These are phyloP conservation scores for Colletotrichum noveboracense DNA, from an alignment of 2,329 filamentous ascomycete species.

Conservation along the genomic window DNA sequence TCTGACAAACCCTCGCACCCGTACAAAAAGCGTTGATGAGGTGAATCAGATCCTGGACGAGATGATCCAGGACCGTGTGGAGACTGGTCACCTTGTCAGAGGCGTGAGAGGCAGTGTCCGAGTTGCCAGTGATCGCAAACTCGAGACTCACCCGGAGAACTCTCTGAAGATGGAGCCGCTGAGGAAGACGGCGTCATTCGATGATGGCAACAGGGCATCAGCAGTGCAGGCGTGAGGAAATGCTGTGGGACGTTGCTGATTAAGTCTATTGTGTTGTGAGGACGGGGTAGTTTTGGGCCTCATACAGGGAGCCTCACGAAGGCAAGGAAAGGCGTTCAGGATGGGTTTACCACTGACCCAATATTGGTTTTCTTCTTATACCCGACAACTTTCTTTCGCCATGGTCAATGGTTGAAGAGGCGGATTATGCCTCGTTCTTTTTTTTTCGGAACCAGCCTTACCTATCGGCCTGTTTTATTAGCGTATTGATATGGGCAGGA, in stretches of 20 bases:
- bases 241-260: conserved; percentile 23
- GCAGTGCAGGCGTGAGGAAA: conserved; percentile 22
- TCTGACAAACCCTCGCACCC: conserved; percentile 43
- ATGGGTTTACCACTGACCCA: not conserved
- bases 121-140: conserved; percentile 51
- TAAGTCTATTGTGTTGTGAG: not conserved
- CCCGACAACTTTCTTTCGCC: conserved; percentile 39
- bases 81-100: conserved; percentile 74
- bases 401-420: conserved; percentile 15
- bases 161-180: conserved; percentile 43
- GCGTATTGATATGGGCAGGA: conserved; percentile 5
- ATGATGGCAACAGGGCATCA: conserved; percentile 23
- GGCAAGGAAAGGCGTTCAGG: conserved; percentile 18
- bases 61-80: conserved; percentile 91
- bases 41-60: conserved; percentile 94
- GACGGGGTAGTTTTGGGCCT: not conserved
- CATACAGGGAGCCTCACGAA: not conserved
- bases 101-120: conserved; percentile 71
- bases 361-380: conserved; percentile 33
- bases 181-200: conserved; percentile 38
- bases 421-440: not conserved
- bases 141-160: conserved; percentile 38
- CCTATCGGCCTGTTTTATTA: conserved; percentile 18
- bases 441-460: not conserved
- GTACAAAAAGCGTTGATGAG: conserved; percentile 79